These are phyloP conservation scores for Yarrowia keelungensis DNA, from an alignment of 805 yeast genomes.

Conservation along the genomic window DNA sequence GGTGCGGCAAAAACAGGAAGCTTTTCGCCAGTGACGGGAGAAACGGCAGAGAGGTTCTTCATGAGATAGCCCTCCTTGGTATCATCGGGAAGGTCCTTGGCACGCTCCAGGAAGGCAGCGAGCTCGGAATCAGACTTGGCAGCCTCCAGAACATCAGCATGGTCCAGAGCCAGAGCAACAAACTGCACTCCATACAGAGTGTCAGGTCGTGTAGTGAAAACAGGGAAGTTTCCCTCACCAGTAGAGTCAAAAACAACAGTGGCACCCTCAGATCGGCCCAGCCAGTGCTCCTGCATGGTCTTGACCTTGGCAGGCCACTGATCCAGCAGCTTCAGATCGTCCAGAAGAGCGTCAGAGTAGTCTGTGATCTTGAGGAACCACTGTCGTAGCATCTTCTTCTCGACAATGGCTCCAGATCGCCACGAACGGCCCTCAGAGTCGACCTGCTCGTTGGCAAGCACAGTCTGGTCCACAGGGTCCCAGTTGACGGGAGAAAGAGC, in stretches of 20 bases:
- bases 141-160: conserved; percentile 60
- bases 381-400: conserved; percentile 78
- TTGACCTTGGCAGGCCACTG: conserved; percentile 91
- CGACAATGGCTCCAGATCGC: conserved; percentile 97
- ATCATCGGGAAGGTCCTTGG: conserved; percentile 53
- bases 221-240: conserved; percentile 51
- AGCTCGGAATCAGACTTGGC: conserved; percentile 55
- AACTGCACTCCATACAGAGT: conserved; percentile 85
- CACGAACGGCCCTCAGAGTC: conserved; percentile 90
- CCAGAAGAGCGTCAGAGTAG: conserved; percentile 70
- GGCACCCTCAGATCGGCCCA: conserved; percentile 85
- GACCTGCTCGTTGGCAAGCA: conserved; percentile 95
- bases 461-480: conserved; percentile 97
- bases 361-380: conserved; percentile 94
- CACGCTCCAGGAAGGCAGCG: conserved; percentile 54
- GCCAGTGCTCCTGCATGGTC: conserved; percentile 93
- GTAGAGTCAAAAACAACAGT: conserved; percentile 60
- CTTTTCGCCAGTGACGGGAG: conserved; percentile 62
- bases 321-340: conserved; percentile 66
- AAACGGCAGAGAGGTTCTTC: conserved; percentile 53
- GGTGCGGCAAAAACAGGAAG: conserved; percentile 90
- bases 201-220: conserved; percentile 90
- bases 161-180: conserved; percentile 76
- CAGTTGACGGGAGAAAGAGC: conserved; percentile 91
- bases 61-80: conserved; percentile 66